These are phyloP conservation scores for Boletus holoroseus DNA, from an alignment of 1,284 basidiomycete genomes.

Conservation along the genomic window DNA sequence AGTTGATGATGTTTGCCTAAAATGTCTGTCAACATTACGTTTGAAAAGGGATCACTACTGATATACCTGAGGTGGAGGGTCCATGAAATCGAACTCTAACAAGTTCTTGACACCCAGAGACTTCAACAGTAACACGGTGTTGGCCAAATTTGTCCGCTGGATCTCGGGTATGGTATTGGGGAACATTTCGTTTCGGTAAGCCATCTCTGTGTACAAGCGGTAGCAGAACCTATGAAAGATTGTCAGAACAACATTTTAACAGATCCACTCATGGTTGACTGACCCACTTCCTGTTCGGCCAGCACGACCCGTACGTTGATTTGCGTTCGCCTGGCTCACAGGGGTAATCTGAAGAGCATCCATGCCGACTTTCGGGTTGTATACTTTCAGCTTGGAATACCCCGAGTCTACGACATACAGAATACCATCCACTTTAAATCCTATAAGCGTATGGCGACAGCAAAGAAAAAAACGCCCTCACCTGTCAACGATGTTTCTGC, in stretches of 20 bases:
- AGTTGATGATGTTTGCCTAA: slow-evolving; percentile 90
- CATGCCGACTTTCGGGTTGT: slow-evolving; percentile 99
- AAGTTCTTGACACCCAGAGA: slow-evolving; percentile 95
- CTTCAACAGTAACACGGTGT: slow-evolving; percentile 92
- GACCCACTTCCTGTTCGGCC: slow-evolving; percentile 93
- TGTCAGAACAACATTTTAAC: slow-evolving; percentile 7
- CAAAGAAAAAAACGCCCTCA: slow-evolving; percentile 29
- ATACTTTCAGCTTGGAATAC: slow-evolving; percentile 97
- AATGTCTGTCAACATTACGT: slow-evolving; percentile 30
- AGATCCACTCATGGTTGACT: slow-evolving; percentile 27
- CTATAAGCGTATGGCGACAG: slow-evolving; percentile 14
- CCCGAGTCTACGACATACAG: slow-evolving; percentile 95
- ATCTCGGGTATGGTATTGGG: slow-evolving; percentile 97
- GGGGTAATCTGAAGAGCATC: slow-evolving; percentile 98
- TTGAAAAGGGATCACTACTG: slow-evolving; percentile 41
- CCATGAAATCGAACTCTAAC: slow-evolving; percentile 99
- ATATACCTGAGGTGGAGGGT: slow-evolving; percentile 83
- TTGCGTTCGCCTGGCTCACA: slow-evolving; percentile 96
- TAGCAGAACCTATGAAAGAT: slow-evolving; percentile 74
- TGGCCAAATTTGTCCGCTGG: slow-evolving; percentile 94
- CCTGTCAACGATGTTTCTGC: slow-evolving; percentile 96
- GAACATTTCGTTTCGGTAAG: slow-evolving; percentile 86
- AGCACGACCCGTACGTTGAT: slow-evolving; percentile 92
- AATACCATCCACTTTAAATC: slow-evolving; percentile 83
- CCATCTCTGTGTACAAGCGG: slow-evolving; percentile 83